Evolutionary conservation across 306 rosid species (phyloP), one percentile per base, ranked within the genome.

Genomic region (Casuarina equisetifolia): DNA sequence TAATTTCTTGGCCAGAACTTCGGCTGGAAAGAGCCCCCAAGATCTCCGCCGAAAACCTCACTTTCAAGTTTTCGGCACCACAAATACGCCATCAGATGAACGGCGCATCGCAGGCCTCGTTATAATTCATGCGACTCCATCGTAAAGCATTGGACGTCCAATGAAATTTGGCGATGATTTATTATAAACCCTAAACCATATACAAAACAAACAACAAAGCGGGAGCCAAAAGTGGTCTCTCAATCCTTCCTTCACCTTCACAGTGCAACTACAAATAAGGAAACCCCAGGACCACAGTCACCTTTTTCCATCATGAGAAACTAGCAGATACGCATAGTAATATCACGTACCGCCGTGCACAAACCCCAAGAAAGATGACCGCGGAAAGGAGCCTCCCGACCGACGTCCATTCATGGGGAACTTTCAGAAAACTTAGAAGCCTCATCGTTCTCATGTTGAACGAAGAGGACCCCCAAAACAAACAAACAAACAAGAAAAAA

Each of bases 251-350:
- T 72, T 74, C 74, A 77, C 83, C 73, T 43, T 54, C 49, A 62
- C 54, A 70, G 76, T 68, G 57, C 84, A 54, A 70, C 80, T 62
- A 72, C 58, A 81, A 84, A 25, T 83, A 77, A 76, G 80, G 80
- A 85, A 84, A 40, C 6, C 74, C 75, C 83, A 38, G 73, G 70
- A 77, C 42, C 79, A 74, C 67, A 74, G 82, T 63, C 77, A 77
- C 53, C 76, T 76, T 72, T 79, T 74, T 78, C 76, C 86, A 53
- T 80, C 85, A 85, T 69, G 83, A 85, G 74, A 88, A 78, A 90
- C 75, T 90, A 92, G 32, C 91, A 92, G 59, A 90, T 54, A 86
- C 81, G 84, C 64, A 25, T 57, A 79, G 85, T 76, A 86, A 84
- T 83, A 85, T 70, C 44, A 42, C 15, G 80, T 82, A 85, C 82